A percentile compares a stretch with the other conserved stretches of the same genome.
Conservation (phyloP, 1,284 basidiomycete genomes). For the Calocybe gambosa region DNA sequence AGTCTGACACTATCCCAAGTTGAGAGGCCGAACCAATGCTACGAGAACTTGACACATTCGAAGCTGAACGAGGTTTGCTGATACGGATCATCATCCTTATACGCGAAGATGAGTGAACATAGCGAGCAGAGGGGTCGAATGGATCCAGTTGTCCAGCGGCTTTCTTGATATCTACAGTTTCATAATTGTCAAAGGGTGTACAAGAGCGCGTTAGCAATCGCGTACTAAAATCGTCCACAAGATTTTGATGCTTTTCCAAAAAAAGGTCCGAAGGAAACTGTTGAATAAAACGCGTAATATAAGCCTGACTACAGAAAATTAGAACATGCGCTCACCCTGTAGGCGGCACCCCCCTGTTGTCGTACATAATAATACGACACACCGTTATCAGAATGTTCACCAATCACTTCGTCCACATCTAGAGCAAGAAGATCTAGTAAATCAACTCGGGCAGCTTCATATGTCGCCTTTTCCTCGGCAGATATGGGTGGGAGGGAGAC, state of each 20-base stretch:
- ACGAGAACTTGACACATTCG: conserved; percentile 23
- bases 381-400: conserved; percentile 40
- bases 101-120: conserved; percentile 58
- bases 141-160: conserved; percentile 31
- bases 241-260: conserved; percentile 29
- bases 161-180: conserved; percentile 36
- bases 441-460: conserved; percentile 29
- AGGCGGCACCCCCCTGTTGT: conserved; percentile 49
- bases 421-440: conserved; percentile 29
- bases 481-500: conserved; percentile 31
- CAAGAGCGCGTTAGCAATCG: conserved; percentile 10
- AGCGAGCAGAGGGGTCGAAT: conserved; percentile 59
- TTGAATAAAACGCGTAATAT: conserved; percentile 20
- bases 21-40: conserved; percentile 14
- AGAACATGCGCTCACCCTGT: conserved; percentile 39
- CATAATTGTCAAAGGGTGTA: conserved; percentile 6
- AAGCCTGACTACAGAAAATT: conserved; percentile 9
- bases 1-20: conserved; percentile 26
- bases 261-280: conserved; percentile 41
- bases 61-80: conserved; percentile 27
- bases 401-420: conserved; percentile 47
- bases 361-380: conserved; percentile 55
- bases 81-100: conserved; percentile 32
- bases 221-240: conserved; percentile 57
- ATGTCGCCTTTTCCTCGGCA: conserved; percentile 33